These are phyloP conservation scores for Talaromyces sp. DNA, from an alignment of 2,329 filamentous ascomycete species.

Conservation along the genomic window DNA sequence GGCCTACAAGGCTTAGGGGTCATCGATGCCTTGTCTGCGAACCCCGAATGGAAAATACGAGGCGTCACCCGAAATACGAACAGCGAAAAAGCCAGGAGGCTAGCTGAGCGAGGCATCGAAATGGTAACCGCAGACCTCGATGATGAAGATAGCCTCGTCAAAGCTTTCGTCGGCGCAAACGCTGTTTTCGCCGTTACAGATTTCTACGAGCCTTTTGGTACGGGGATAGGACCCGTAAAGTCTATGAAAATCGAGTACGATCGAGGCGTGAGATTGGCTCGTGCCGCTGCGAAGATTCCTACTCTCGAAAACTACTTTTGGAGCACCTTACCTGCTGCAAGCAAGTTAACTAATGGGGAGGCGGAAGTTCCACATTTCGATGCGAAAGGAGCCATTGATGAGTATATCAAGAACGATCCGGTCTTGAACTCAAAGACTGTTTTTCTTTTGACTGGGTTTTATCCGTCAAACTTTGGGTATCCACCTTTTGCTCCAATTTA, in stretches of 20 bases:
- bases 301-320: conserved; percentile 47
- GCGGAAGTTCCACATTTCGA: conserved; percentile 10
- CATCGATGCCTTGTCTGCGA: conserved; percentile 3
- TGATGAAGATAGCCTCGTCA: conserved; percentile 27
- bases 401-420: conserved; percentile 8
- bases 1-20: conserved; percentile 25
- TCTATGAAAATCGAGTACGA: conserved; percentile 3
- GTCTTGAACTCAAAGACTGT: conserved; percentile 1
- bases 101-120: conserved; percentile 27
- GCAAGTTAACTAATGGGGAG: conserved; percentile 43
- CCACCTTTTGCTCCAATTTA: conserved; percentile 11
- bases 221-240: conserved; percentile 4
- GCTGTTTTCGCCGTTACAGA: conserved; percentile 56
- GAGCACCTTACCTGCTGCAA: conserved; percentile 49
- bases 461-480: conserved; percentile 4
- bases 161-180: conserved; percentile 42
- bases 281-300: conserved; percentile 43
- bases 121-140: conserved; percentile 29
- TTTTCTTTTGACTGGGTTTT: conserved; percentile 12
- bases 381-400: conserved; percentile 9
- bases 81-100: conserved; percentile 21
- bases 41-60: conserved; percentile 24
- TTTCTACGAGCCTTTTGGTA: conserved; percentile 36
- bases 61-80: conserved; percentile 31
- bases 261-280: conserved; percentile 50